Evolutionary conservation across 2,329 filamentous ascomycete genomes (phyloP), one percentile per base, ranked within the genome.

Genomic region (Talaromyces albobiverticillius): DNA sequence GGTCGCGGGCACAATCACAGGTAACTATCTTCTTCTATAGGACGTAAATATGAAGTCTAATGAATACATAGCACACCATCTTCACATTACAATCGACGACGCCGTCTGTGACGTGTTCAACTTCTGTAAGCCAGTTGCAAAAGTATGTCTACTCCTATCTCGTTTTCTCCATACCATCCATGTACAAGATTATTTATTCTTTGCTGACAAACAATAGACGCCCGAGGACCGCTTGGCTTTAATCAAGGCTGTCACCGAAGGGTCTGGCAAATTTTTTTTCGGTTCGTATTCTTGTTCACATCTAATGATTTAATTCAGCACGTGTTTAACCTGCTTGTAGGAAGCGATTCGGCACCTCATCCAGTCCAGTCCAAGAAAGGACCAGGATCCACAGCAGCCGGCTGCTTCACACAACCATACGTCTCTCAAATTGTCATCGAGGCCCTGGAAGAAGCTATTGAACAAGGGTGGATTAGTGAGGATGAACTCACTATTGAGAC

Each of bases 1-100:
- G 55, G 55, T 96, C 22, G 87, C 82, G 0, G 71, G 71, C 60
- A 69, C 65, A 34, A 90, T 95, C 61, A 96, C 91, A 0, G 53
- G 53, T 55, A 46, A 43, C 7, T 16, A 18, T 1, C 20, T n/a
- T 10, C n/a, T 6, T 14, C 3, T 18, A 9, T n/a, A 2, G 8
- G 9, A 16, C 4, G n/a, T 7, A 10, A 3, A 6, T 20, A 38
- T 41, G 11, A 38, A 4, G 16, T 34, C 47, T 55, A 29, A 55
- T 26, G 11, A 25, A 14, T 31, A 4, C 11, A 3, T 20, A 55
- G 89, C 90, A 2, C 91, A 96, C 66, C 91, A 96, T 65, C 78
- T 95, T 20, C 90, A 83, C 61, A 79, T 96, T 29, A 90, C 87
- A 11, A 84, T 89, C 14, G 87, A 94, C 63, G 85, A 91, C 62